Percentiles rank a stretch among this genome's conserved stretches.
phyloP scores from a whole-genome alignment of 2,329 filamentous ascomycete genomes.

The Pseudopithomyces chartarum region DNA sequence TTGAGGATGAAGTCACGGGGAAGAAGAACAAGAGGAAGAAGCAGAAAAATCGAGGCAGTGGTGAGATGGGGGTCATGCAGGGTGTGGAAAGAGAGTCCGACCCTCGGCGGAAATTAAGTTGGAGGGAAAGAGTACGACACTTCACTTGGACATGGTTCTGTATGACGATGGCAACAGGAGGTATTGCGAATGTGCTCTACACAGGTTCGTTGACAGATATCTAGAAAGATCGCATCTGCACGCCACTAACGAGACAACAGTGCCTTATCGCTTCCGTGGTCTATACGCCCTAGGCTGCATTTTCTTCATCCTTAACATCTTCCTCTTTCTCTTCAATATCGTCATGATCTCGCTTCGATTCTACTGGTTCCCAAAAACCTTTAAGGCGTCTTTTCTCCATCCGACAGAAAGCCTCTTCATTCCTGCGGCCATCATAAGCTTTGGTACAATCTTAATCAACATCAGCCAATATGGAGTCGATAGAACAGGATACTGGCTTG shows the following conservation, averaged over 20 bases:
- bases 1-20: neutral
- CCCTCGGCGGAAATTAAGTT: conserved; percentile 49
- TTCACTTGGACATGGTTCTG: conserved; percentile 83
- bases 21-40: conserved; percentile 55
- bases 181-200: conserved; percentile 64
- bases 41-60: neutral
- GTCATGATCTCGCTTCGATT: conserved; percentile 71
- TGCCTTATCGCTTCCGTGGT: conserved; percentile 50
- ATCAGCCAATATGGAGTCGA: conserved; percentile 72
- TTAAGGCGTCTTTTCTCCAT: conserved; percentile 73
- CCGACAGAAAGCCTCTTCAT: conserved; percentile 80
- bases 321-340: conserved; percentile 73
- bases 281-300: conserved; percentile 55
- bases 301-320: conserved; percentile 55
- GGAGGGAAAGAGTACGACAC: conserved; percentile 68
- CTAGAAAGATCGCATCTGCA: neutral
- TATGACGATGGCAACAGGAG: conserved; percentile 66
- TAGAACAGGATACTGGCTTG: conserved; percentile 61
- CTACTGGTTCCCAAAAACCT: conserved; percentile 70
- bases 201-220: conserved; percentile 50
- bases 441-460: conserved; percentile 68
- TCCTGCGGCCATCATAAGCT: conserved; percentile 69
- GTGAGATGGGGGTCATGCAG: neutral
- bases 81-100: conserved; percentile 4
- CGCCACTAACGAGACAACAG: conserved; percentile 19